Base-by-base conservation (phyloP, 441 rosid species). In the Aquilaria agallochum region DNA sequence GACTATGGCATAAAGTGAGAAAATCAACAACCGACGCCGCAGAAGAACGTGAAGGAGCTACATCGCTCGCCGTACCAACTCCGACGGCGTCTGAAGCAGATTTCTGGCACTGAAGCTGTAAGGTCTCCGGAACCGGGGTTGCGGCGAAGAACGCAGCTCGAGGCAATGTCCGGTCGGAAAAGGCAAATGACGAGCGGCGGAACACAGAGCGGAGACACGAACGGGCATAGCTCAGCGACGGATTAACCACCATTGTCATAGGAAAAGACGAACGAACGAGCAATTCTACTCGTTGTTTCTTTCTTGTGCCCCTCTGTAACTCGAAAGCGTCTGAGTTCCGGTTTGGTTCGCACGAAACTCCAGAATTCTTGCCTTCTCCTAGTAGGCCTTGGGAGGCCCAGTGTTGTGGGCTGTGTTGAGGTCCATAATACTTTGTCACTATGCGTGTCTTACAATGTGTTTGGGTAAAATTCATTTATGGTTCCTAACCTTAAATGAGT, bases 1-100 rank as follows among this genome's bases (percentile, higher is more conserved):
- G 84, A 30, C 81, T 65, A 72, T 81, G 77, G 34, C 87, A 86
- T 73, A 86, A 62, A 36, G 89, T 86, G 70, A 86, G 83, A 60
- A 86, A 86, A 78, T 81, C 89, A 63, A 86, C 80, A 11, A 81
- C 75, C 42, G 86, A 75, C 4, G 79, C 64, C 7, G 84, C 20
- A 0, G 83, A 64, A 9, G 87, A 70, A 63, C 58, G 45, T 9
- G 74, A 60, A 4, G 78, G 58, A 9, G 63, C 59, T 46, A 68
- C 56, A 50, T 72, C 65, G 34, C 53, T 51, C 15, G 77, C 70
- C 56, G 47, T 72, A 33, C 30, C 7, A 50, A 65, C 56, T 5
- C 74, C 69, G 45, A 64, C 14, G 11, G 68, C 76, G 49, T 70
- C 83, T 40, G 80, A 71, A 42, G 32, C 50, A 45, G 78, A 74